Percentiles rank a stretch among this genome's conserved stretches.
These are phyloP conservation scores for Wickerhamiella pararugosa DNA, from an alignment of 1,139 yeast species.

Conservation along the genomic window DNA sequence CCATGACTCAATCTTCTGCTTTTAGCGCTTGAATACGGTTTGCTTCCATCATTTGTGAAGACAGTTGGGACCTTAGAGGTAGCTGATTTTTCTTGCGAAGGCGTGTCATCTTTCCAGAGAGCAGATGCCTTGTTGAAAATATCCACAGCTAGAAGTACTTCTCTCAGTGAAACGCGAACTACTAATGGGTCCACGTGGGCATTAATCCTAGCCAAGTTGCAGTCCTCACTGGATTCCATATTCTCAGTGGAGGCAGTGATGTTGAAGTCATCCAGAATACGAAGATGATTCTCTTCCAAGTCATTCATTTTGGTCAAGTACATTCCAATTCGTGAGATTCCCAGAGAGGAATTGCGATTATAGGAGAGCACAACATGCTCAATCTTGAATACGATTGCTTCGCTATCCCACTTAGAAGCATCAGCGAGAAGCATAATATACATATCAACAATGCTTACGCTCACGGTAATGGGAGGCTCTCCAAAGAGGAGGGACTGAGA, in stretches of 20 bases:
- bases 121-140: constrained; percentile 61
- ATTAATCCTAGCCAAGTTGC: constrained; percentile 47
- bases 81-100: constrained; percentile 9
- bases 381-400: constrained; percentile 80
- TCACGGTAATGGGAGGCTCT: constrained; percentile 29
- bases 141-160: constrained; percentile 61
- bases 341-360: constrained; percentile 34
- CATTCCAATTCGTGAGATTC: constrained; percentile 69
- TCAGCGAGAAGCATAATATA: constrained; percentile 72
- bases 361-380: constrained; percentile 55
- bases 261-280: constrained; percentile 83
- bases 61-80: neutral
- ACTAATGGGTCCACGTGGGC: constrained; percentile 69
- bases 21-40: neutral
- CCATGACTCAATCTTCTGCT: neutral
- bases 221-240: constrained; percentile 44
- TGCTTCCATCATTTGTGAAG: constrained; percentile 23
- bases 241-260: constrained; percentile 60
- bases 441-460: constrained; percentile 62
- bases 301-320: constrained; percentile 66
- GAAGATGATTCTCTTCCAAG: constrained; percentile 41
- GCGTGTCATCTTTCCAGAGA: constrained; percentile 20
- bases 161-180: constrained; percentile 71
- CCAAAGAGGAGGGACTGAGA: neutral
- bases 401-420: constrained; percentile 52